Base-by-base conservation (phyloP, 2,329 filamentous ascomycete genomes). In the Alternaria rosae region DNA sequence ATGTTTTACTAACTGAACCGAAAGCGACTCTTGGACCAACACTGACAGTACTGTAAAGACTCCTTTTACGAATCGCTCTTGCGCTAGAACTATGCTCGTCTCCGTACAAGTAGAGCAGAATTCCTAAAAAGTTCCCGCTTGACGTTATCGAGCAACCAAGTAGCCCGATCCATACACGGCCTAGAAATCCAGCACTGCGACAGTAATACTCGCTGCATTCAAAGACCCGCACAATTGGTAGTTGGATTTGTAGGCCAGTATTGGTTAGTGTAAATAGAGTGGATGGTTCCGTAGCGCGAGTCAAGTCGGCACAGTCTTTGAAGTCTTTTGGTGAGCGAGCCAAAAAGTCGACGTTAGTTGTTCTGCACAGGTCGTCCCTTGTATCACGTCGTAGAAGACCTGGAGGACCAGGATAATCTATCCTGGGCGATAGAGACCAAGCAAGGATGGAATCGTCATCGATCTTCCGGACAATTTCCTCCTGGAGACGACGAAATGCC, bases 401-500 rank as follows among this genome's bases (percentile, higher is more conserved):
- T 15, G 23, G 7, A 26, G 10, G 1, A 38, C 4, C 1, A 5
- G 15, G 2, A 20, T 20, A 1, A 2, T 25, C 4, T 7, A 9
- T 12, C 7, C 7, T 13, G n/a, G 20, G 20, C 13, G 13, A 6
- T 9, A 61, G 52, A 5, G 11, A 38, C 66, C 59, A 68, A 12
- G 64, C 68, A 21, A 71, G 66, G n/a, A 71, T 52, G 8, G 62
- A 62, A 13, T 66, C 45, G 15, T 71, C 67, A 7, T 60, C 30
- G 3, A n/a, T 26, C 4, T n/a, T 53, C 28, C 42, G 62, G 15
- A 70, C 60, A 13, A 75, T 73, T 41, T 72, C 72, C 54, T 70
- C 60, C 41, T 71, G 66, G 4, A 75, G 61, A 10, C 72, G 52
- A 2, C 10, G 17, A 56, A 74, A 75, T 2, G 72, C 70, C 20